Base-by-base conservation (phyloP, 495 filamentous ascomycete genomes). In the Aspergillus baeticus region DNA sequence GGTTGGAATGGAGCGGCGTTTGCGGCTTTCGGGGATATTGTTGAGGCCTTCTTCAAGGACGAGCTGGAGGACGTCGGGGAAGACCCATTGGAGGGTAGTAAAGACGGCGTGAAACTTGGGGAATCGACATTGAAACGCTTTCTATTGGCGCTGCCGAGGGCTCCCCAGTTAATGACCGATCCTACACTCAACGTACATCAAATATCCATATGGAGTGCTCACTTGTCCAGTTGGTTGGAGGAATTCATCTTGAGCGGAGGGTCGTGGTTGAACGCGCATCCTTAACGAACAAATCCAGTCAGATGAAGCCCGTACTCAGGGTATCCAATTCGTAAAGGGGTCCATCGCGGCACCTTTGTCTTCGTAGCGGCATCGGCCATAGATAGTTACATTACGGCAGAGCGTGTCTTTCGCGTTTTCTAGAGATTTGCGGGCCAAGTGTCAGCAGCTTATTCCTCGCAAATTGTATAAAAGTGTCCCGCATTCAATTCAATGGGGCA, bases 61-160 rank as follows among this genome's bases (percentile, higher is more conserved):
- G 63, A 63, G 15, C 70, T 62, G 7, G 79, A 58, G 10, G 71
- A 65, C 59, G 63, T 62, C 10, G 63, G 59, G 18, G 63, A 65
- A 1, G 75, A 65, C 52, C 80, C 72, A 69, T 81, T 71, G 35
- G 75, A 73, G 34, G 78, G 76, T 14, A 85, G 65, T 45, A 81
- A 65, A 14, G 85, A 80, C 18, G 94, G 95, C 1, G 91, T 96
- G 62, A 98, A 98, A 38, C 93, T 88, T 13, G 95, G 94, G 11
- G 94, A 97, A 60, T 98, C 94, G 62, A 96, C 93, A 69, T 96
- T 98, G 63, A 98, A 84, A 13, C 86, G 77, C 76, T 93, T 91
- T 75, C 88, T 94, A 54, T 79, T 71, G 58, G 77, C 78, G 61
- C 68, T 48, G 55, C 34, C 39, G 14, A 29, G 10, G 54, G n/a